Evolutionary conservation across 2,329 filamentous ascomycete genomes (phyloP).

Genomic region (Paraphaeosphaeria minitans): DNA sequence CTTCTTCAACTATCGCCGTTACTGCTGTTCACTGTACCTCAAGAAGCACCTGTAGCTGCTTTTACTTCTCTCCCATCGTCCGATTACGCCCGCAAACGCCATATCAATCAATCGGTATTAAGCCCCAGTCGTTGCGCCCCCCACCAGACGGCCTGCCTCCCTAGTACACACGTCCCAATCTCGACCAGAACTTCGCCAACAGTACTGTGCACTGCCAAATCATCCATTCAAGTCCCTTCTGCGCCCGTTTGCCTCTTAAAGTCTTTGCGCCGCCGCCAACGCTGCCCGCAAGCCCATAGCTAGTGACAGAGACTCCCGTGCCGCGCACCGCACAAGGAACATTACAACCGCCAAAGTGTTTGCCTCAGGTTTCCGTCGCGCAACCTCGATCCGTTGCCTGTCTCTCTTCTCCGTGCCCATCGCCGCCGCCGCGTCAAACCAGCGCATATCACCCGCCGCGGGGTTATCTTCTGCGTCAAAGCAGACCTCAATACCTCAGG

Average conservation of each 20-base stretch:
- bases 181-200: slow-evolving; percentile 27
- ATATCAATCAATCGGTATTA: slow-evolving; percentile 23
- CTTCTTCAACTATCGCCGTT: not conserved
- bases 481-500: slow-evolving; percentile 27
- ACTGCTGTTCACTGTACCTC: not conserved
- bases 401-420: slow-evolving; percentile 75
- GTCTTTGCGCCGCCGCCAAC: slow-evolving; percentile 6
- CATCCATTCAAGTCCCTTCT: slow-evolving; percentile 26
- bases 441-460: slow-evolving; percentile 57
- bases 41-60: slow-evolving; percentile 1
- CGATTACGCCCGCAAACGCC: slow-evolving; percentile 11
- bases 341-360: slow-evolving; percentile 81
- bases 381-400: slow-evolving; percentile 65
- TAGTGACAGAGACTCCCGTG: slow-evolving; percentile 4
- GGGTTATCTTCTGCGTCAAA: slow-evolving; percentile 49
- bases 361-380: slow-evolving; percentile 78
- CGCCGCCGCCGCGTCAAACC: slow-evolving; percentile 70
- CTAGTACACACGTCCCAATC: slow-evolving; percentile 27
- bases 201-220: slow-evolving; percentile 19
- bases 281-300: not conserved
- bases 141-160: slow-evolving; percentile 19
- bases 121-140: slow-evolving; percentile 20
- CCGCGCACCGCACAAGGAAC: slow-evolving; percentile 26
- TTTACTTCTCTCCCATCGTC: not conserved
- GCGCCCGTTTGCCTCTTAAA: slow-evolving; percentile 13